Evolutionary conservation across 2,329 filamentous ascomycete species (phyloP).

Genomic region (Aspergillus pseudoviridinutans): DNA sequence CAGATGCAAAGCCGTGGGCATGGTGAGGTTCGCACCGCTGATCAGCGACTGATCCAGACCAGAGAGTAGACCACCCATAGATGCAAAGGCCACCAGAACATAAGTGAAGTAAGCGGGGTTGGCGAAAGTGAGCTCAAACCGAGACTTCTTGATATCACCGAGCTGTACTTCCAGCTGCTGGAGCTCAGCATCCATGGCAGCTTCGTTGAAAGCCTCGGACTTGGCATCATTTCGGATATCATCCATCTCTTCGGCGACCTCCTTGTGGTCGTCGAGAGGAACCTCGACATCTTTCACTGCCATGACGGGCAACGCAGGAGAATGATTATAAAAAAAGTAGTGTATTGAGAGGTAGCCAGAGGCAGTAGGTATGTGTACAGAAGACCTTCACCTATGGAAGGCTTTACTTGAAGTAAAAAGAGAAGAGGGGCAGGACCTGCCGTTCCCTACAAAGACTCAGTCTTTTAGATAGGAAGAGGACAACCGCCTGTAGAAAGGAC

Average conservation of each 20-base stretch:
- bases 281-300: slow-evolving; percentile 24
- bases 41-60: slow-evolving; percentile 72
- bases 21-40: slow-evolving; percentile 61
- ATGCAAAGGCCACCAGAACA: slow-evolving; percentile 66
- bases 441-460: background rate
- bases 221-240: slow-evolving; percentile 23
- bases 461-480: background rate
- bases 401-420: background rate
- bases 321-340: background rate
- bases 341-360: background rate
- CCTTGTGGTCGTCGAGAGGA: slow-evolving; percentile 21
- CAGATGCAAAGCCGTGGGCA: slow-evolving; percentile 58
- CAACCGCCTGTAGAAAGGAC: background rate
- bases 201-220: slow-evolving; percentile 20
- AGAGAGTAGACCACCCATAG: slow-evolving; percentile 68
- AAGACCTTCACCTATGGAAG: background rate
- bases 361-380: background rate
- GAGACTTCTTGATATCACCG: slow-evolving; percentile 14
- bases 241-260: slow-evolving; percentile 24
- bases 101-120: slow-evolving; percentile 65
- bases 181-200: slow-evolving; percentile 31
- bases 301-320: slow-evolving; percentile 10
- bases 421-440: background rate
- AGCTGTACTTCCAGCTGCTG: slow-evolving; percentile 26
- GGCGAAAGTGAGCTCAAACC: slow-evolving; percentile 52